Percentiles rank a stretch among this genome's conserved stretches.
phyloP scores from a whole-genome alignment of 1,139 yeast genomes.

The Pichia sp. region DNA sequence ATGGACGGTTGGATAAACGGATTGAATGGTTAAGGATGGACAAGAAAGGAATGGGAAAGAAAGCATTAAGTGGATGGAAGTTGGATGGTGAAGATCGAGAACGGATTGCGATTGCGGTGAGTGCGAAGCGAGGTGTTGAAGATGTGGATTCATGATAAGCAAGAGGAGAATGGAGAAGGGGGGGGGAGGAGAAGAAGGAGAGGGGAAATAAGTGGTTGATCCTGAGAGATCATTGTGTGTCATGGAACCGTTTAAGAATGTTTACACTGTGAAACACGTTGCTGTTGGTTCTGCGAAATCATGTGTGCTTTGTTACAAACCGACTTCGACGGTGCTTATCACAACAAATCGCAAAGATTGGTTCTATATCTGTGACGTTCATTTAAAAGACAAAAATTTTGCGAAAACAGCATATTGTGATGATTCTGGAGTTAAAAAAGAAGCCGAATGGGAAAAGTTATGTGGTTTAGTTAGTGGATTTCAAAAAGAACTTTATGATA shows the following conservation, averaged over 20 bases:
- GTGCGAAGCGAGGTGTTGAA: background rate
- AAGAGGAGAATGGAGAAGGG: background rate
- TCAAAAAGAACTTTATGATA: constrained; percentile 12
- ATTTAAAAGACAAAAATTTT: constrained; percentile 41
- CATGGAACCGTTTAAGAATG: constrained; percentile 38
- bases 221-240: background rate
- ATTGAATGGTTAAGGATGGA: constrained; percentile 23
- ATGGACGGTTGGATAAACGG: constrained; percentile 15
- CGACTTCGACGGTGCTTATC: constrained; percentile 40
- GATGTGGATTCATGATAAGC: background rate
- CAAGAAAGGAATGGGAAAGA: constrained; percentile 10
- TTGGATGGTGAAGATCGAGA: constrained; percentile 3
- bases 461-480: constrained; percentile 9
- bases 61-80: constrained; percentile 2
- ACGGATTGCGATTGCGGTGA: constrained; percentile 1
- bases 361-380: constrained; percentile 45
- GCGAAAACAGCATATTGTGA: constrained; percentile 28
- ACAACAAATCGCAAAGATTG: constrained; percentile 35
- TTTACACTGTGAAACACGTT: constrained; percentile 38
- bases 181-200: no score
- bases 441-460: constrained; percentile 16
- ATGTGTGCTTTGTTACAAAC: constrained; percentile 46
- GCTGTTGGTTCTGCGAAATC: constrained; percentile 38
- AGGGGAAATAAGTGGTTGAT: background rate
- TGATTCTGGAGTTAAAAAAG: constrained; percentile 14